phyloP scores from a whole-genome alignment of 1,284 basidiomycete species.

The Chalciporus sp. region DNA sequence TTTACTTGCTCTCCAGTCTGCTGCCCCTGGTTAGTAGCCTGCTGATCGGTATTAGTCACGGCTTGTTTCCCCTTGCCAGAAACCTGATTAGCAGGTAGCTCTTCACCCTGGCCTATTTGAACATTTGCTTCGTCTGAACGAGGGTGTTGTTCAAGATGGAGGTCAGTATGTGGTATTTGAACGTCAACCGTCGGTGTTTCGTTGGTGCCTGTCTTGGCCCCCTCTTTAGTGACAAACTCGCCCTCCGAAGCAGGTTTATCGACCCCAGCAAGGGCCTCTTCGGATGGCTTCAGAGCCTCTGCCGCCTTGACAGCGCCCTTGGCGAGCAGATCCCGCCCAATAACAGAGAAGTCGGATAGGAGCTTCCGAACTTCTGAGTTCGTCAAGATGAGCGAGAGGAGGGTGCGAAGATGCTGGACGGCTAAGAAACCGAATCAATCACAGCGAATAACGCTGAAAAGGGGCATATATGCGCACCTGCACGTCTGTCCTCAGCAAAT shows the following conservation, averaged over 20 bases:
- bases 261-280: conserved; percentile 64
- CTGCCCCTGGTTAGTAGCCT: conserved; percentile 1
- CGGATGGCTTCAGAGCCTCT: conserved; percentile 66
- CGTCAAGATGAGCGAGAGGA: conserved; percentile 82
- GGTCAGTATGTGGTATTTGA: conserved; percentile 46
- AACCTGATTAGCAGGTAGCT: conserved; percentile 22
- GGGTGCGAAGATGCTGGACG: conserved; percentile 82
- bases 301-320: conserved; percentile 77
- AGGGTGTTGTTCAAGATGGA: conserved; percentile 51
- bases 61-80: conserved; percentile 25
- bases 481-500: conserved; percentile 57
- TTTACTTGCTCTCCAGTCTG: conserved; percentile 10
- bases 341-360: conserved; percentile 76
- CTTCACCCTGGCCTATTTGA: conserved; percentile 34
- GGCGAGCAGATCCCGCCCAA: conserved; percentile 87
- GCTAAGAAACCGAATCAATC: conserved; percentile 45
- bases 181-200: conserved; percentile 57
- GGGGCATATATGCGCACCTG: conserved; percentile 43
- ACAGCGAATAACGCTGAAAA: not conserved
- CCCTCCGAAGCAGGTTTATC: conserved; percentile 73
- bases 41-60: conserved; percentile 14
- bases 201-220: conserved; percentile 43
- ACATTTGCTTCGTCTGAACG: conserved; percentile 40
- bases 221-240: conserved; percentile 56
- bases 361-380: conserved; percentile 93